Evolutionary conservation across 1,284 basidiomycete genomes (phyloP).

Genomic region (Fomitiporia mediterranea): DNA sequence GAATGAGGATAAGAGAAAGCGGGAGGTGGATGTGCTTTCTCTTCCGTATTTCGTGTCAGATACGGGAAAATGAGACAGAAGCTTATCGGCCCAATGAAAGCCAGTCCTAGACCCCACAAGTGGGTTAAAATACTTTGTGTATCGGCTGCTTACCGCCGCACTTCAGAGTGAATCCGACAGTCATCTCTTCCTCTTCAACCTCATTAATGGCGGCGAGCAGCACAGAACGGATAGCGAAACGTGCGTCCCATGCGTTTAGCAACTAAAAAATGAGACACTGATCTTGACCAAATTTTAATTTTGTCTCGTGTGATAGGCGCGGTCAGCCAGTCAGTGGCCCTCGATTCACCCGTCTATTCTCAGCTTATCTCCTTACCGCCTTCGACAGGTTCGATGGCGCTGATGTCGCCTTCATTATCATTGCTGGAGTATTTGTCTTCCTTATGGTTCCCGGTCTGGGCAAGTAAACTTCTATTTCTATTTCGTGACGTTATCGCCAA

Average conservation of each 20-base stretch:
- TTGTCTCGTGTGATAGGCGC: constrained; percentile 9
- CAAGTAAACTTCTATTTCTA: no score
- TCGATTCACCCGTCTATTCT: constrained; percentile 2
- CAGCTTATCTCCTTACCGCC: constrained; percentile 26
- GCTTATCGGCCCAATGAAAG: constrained; percentile 6
- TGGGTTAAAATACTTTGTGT: not conserved
- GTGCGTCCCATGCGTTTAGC: constrained; percentile 4
- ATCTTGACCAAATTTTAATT: not conserved
- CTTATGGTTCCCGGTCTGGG: constrained; percentile 78
- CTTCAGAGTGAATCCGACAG: not conserved
- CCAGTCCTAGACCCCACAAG: not conserved
- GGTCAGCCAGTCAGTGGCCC: constrained; percentile 19
- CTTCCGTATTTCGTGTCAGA: not conserved
- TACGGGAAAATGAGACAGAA: not conserved
- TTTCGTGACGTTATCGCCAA: not conserved
- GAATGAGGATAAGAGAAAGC: no score
- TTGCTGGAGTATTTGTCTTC: constrained; percentile 75
- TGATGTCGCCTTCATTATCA: constrained; percentile 73
- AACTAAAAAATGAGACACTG: not conserved
- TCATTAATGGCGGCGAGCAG: constrained; percentile 6
- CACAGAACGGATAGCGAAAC: not conserved
- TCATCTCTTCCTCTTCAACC: not conserved
- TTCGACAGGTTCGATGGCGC: constrained; percentile 52
- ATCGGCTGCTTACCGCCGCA: not conserved
- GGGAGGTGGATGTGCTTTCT: not conserved